These are phyloP conservation scores for Eucalyptus pauciflora DNA, from an alignment of 345 rosid genomes.

Conservation along the genomic window DNA sequence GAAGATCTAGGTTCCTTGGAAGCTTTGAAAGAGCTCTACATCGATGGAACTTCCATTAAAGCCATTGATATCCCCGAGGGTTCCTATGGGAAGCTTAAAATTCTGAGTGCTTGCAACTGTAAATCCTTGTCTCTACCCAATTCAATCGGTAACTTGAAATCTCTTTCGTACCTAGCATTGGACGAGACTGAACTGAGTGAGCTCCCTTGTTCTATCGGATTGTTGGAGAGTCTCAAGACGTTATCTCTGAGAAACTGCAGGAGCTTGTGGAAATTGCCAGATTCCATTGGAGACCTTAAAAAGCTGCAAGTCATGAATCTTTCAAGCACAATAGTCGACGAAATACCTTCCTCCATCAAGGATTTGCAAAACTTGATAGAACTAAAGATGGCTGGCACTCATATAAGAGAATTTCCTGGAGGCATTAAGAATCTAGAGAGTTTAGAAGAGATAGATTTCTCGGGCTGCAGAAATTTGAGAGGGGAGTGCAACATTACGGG, in stretches of 20 bases:
- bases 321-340: accelerated
- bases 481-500: background rate
- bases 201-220: too few species aligned
- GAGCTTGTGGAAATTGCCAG: background rate
- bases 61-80: too few species aligned
- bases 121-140: too few species aligned
- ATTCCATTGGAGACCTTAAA: background rate
- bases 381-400: too few species aligned
- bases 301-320: background rate
- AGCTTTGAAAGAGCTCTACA: too few species aligned
- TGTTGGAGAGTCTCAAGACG: background rate
- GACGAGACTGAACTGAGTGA: too few species aligned
- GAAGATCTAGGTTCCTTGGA: too few species aligned
- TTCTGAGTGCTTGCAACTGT: too few species aligned
- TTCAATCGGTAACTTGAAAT: too few species aligned
- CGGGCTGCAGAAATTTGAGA: background rate
- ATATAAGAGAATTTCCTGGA: background rate
- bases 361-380: background rate
- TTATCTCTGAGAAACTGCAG: background rate
- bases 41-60: too few species aligned
- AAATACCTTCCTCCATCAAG: background rate
- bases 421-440: background rate
- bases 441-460: background rate
- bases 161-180: too few species aligned
- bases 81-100: too few species aligned